Percentiles rank a stretch among this genome's conserved stretches.
Conservation (phyloP, 2,329 filamentous ascomycete genomes). For the Exophiala sideris region DNA sequence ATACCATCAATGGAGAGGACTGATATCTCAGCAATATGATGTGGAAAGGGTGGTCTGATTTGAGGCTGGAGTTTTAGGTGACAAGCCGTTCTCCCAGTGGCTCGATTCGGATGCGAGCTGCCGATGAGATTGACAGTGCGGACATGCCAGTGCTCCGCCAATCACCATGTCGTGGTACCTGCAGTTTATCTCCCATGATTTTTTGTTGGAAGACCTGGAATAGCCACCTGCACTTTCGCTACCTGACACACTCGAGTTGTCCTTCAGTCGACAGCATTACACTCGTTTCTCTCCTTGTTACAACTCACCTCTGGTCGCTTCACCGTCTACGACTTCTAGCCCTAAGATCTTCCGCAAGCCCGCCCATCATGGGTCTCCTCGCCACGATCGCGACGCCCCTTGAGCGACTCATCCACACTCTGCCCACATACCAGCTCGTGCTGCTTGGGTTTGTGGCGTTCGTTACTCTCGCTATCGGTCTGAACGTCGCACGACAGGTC, state of each 20-base stretch:
- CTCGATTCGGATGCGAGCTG: slow-evolving; percentile 15
- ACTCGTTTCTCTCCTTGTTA: background rate
- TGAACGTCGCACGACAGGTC: slow-evolving; percentile 79
- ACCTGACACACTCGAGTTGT: background rate
- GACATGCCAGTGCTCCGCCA: slow-evolving; percentile 7
- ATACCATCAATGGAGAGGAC: background rate
- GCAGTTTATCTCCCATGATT: slow-evolving; percentile 1
- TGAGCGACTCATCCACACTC: slow-evolving; percentile 46
- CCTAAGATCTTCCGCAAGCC: background rate
- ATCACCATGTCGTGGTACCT: slow-evolving; percentile 13
- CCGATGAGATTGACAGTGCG: slow-evolving; percentile 2
- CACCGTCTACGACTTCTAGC: too few species aligned
- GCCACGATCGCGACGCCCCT: slow-evolving; percentile 44
- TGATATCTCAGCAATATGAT: background rate
- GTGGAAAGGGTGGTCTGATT: background rate
- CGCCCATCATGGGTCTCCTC: slow-evolving; percentile 50
- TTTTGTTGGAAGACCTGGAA: slow-evolving; percentile 1
- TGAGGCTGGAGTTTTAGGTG: background rate
- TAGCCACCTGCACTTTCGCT: background rate
- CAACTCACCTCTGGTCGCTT: background rate
- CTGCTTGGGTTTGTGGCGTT: slow-evolving; percentile 46
- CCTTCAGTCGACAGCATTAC: background rate
- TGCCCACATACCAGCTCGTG: slow-evolving; percentile 46
- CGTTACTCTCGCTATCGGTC: slow-evolving; percentile 57
- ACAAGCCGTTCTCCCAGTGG: background rate